Evolutionary conservation across 2,329 filamentous ascomycete genomes (phyloP), one percentile per base, ranked within the genome.

Genomic region (Akanthomyces uredinophilus): DNA sequence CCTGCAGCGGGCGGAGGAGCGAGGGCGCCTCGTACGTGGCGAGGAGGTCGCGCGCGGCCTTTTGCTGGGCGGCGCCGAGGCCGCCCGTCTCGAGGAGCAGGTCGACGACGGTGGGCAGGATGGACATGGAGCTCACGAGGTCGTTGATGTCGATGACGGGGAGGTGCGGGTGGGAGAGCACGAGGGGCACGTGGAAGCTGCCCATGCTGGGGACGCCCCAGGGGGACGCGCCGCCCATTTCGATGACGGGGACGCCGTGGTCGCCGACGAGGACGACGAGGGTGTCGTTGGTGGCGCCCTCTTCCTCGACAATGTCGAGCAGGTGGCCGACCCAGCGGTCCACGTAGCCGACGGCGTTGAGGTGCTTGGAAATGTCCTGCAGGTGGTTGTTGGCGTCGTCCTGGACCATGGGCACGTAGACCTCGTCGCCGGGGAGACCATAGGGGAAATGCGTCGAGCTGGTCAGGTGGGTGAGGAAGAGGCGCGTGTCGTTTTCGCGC

Each of bases 381-480:
- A 71, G 53, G 1, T 69, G 70, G 46, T 67, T 68, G 2, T 65
- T 60, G 39, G 58, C 58, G 20, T 60, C 58, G 24, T 60, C 58
- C 39, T 60, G 58, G 4, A 60, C 66, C 52, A 74, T 51, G 3
- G 69, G 68, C 0, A 70, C 67, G 14, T 73, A 72, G 4, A 62
- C 62, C 27, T 73, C 72, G 0, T 67, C 65, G 2, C 57, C 63
- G 0, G 73, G 73, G 52, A 74, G 63, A 1, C 67, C 67, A 44
- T 71, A 75, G 5, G 70, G 67, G 41, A 74, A 72, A 58, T 75
- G 73, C 5, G 68, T 73, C 2, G 73, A 74, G 65, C 72, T 74
- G 3, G 73, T 75, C 5, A 75, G 55, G 61, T 75, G 73, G 1
- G 72, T 71, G 4, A 75, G 61, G 37, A 75, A 75, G 0, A 74